Base-by-base conservation (phyloP, 192 early-diverging fungal genomes). In the Mortierella antarctica region DNA sequence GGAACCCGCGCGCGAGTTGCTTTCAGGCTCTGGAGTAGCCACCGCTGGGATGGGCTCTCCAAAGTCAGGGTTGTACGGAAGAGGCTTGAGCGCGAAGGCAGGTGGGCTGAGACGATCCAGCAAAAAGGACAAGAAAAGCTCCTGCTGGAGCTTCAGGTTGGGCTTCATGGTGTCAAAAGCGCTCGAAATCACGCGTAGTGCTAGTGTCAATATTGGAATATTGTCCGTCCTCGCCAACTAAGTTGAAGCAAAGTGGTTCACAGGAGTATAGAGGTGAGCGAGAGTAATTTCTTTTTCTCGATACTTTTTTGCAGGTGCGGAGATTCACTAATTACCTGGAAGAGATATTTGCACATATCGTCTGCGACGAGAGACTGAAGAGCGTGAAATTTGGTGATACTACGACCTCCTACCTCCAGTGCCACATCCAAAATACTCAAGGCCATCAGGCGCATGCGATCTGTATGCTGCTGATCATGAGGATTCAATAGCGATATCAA, bases 401-500 rank as follows among this genome's bases (percentile, higher is more conserved):
- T 93, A 39, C 71, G 70, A 53, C 97, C 96, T 5, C 93, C 96
- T 6, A 92, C 90, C 79, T 98, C 96, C 66, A 99, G 86, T 1
- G 92, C 96, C 1, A 91, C 89, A 74, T 93, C 91, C 65, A 98
- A 84, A 39, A 98, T 91, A n/a, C 91, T 89, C 20, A 99, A 86
- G 14, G 97, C 95, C 83, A 98, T 88, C 46, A 96, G 82, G 14
- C 98, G 88, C 89, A 98, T 93, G 0, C 95, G 92, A 80, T 99
- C 98, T 0, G 96, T 98, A 83, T 98, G 97, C 65, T 94, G 91
- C 67, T 92, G 85, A 65, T 98, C 95, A 21, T 90, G 89, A 13
- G 97, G 97, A 82, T 99, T 96, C 39, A 96, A 87, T 10, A 99
- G 84, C 7, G 94, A 93, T 20, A 96, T 93, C 6, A 99, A 86